Evolutionary conservation across 805 yeast species (phyloP).

Genomic region (Cyberlindnera maritima): DNA sequence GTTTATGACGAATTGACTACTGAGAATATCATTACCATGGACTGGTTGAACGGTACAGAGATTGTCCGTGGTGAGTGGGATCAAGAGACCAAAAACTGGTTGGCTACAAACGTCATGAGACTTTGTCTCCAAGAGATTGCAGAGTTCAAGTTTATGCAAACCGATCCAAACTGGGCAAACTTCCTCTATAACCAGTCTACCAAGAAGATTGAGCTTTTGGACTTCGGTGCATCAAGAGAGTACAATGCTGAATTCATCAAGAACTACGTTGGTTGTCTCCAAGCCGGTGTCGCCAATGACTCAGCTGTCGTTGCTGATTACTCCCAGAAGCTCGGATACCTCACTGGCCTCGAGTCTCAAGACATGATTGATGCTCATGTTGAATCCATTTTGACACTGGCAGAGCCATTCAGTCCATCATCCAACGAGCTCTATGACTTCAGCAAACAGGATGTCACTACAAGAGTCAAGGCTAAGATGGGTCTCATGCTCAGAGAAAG

Average conservation of each 20-base stretch:
- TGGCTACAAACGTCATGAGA: conserved; percentile 83
- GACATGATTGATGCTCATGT: conserved; percentile 91
- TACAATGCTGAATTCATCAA: conserved; percentile 65
- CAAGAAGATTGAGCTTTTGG: conserved; percentile 76
- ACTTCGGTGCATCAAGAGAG: conserved; percentile 93
- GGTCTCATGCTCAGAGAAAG: conserved; percentile 89
- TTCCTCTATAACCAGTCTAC: conserved; percentile 78
- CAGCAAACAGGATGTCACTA: conserved; percentile 85
- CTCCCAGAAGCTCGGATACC: conserved; percentile 76
- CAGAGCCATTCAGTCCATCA: conserved; percentile 78
- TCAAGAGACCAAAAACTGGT: conserved; percentile 74
- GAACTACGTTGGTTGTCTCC: conserved; percentile 66
- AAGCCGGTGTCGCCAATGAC: conserved; percentile 73
- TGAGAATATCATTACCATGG: conserved; percentile 85
- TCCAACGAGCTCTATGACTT: conserved; percentile 57
- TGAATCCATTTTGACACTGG: conserved; percentile 84
- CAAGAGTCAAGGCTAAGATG: conserved; percentile 84
- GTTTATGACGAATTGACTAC: conserved; percentile 79
- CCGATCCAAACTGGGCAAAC: conserved; percentile 99
- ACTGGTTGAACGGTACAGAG: conserved; percentile 78
- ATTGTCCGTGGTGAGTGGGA: conserved; percentile 73
- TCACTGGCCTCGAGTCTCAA: conserved; percentile 86
- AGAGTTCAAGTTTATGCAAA: conserved; percentile 88
- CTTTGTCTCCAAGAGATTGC: conserved; percentile 85
- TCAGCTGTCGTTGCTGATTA: conserved; percentile 58